A percentile compares a stretch with the other conserved stretches of the same genome.
phyloP scores from a whole-genome alignment of 257 asterid species.

The Petunia secreta region DNA sequence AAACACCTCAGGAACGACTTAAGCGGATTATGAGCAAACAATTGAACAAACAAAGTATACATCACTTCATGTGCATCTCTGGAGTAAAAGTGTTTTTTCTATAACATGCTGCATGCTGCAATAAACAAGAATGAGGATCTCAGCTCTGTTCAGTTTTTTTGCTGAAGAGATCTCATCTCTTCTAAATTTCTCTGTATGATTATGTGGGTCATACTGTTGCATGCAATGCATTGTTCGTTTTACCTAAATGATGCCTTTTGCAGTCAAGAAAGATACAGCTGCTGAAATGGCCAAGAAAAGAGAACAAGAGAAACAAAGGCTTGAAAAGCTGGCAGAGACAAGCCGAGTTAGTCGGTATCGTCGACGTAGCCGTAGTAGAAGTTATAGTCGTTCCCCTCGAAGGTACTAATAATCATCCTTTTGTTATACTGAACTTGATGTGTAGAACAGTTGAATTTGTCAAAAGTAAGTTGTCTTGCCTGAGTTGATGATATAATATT shows the following conservation, averaged over 20 bases:
- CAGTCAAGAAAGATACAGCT: conserved; percentile 95
- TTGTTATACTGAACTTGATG: background rate
- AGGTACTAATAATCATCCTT: conserved; percentile 49
- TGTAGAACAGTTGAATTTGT: background rate
- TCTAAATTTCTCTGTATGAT: background rate
- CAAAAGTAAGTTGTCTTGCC: background rate
- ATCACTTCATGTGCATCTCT: conserved; percentile 45
- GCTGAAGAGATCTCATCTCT: background rate
- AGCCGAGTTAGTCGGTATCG: conserved; percentile 60
- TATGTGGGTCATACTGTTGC: conserved; percentile 27
- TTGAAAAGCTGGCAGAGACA: conserved; percentile 89
- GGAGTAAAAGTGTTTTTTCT: conserved; percentile 43
- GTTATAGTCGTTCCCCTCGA: conserved; percentile 85
- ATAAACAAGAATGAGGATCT: conserved; percentile 32
- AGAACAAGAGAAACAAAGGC: conserved; percentile 87
- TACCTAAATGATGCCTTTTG: conserved; percentile 34
- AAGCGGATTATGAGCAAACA: conserved; percentile 97
- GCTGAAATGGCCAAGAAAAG: conserved; percentile 90
- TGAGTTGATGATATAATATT: background rate
- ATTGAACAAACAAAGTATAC: conserved; percentile 94
- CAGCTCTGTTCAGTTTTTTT: conserved; percentile 9
- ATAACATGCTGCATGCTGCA: conserved; percentile 34
- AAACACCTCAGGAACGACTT: conserved; percentile 98
- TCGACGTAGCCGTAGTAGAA: conserved; percentile 79
- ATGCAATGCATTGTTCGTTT: conserved; percentile 29